Percentiles rank a stretch among this genome's conserved stretches.
These are phyloP conservation scores for Russula lepida DNA, from an alignment of 768 basidiomycete genomes.

Conservation along the genomic window DNA sequence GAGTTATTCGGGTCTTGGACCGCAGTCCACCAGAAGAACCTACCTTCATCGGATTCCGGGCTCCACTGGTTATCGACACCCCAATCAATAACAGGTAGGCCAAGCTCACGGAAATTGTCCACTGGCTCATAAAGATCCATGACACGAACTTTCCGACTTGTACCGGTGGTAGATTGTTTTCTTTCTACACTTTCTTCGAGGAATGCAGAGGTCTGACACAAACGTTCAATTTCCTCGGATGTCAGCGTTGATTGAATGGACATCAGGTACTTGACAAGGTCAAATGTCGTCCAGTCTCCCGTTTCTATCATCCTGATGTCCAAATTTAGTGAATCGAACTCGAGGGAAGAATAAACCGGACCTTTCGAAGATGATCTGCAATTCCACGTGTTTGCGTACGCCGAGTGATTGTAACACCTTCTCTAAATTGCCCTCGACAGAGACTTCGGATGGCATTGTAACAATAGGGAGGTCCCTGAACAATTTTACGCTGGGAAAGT, in stretches of 20 bases:
- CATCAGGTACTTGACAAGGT: constrained; percentile 82
- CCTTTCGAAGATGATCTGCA: constrained; percentile 90
- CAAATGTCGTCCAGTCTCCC: constrained; percentile 81
- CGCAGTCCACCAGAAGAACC: constrained; percentile 1
- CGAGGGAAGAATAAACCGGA: constrained; percentile 25
- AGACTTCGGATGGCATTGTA: constrained; percentile 51
- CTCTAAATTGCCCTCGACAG: constrained; percentile 64
- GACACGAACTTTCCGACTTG: constrained; percentile 38
- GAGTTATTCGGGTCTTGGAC: background rate
- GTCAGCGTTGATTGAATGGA: constrained; percentile 61
- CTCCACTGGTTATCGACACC: constrained; percentile 72
- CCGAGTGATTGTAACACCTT: constrained; percentile 65
- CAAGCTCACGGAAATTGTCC: constrained; percentile 59
- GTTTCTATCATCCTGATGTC: constrained; percentile 70
- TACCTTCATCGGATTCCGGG: constrained; percentile 79
- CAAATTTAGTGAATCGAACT: background rate
- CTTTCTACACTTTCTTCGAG: constrained; percentile 40
- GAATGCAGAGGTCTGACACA: constrained; percentile 67
- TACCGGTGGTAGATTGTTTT: constrained; percentile 21
- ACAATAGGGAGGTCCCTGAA: constrained; percentile 87
- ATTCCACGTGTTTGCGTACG: constrained; percentile 84
- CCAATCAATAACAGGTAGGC: constrained; percentile 86
- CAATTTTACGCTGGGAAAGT: constrained; percentile 78
- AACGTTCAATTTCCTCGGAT: constrained; percentile 45
- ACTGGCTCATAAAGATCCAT: constrained; percentile 79